Evolutionary conservation across 2,329 filamentous ascomycete species (phyloP).

Genomic region (Alternaria tenuissima): DNA sequence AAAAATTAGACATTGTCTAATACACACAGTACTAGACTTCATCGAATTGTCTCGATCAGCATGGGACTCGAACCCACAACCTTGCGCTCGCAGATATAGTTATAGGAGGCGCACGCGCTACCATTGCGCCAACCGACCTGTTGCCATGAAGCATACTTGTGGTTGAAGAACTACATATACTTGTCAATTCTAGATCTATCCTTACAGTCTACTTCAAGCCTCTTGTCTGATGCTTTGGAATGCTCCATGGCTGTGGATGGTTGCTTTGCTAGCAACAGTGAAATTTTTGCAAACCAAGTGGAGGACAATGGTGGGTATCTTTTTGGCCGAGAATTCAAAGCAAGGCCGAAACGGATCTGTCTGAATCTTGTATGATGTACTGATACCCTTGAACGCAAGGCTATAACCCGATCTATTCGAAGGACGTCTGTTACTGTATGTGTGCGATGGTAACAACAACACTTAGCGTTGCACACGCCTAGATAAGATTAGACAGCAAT

Average conservation of each 20-base stretch:
- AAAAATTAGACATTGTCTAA: neutral
- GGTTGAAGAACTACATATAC: neutral
- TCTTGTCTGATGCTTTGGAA: neutral
- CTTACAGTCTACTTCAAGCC: neutral
- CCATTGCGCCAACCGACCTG: slow-evolving; percentile 50
- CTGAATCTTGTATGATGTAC: neutral
- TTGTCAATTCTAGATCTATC: no score
- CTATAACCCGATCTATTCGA: neutral
- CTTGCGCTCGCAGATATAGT: slow-evolving; percentile 35
- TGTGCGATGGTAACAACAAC: neutral
- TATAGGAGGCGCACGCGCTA: slow-evolving; percentile 51
- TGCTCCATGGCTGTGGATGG: neutral
- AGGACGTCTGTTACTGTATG: neutral
- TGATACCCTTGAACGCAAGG: neutral
- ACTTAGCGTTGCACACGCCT: neutral
- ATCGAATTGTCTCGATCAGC: slow-evolving; percentile 32
- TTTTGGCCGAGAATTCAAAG: neutral
- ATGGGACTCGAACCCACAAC: slow-evolving; percentile 50
- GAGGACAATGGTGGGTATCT: neutral
- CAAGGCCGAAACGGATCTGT: neutral
- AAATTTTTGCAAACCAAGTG: slow-evolving; percentile 1
- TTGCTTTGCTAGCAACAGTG: neutral
- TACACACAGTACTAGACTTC: neutral
- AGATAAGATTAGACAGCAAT: slow-evolving; percentile 10
- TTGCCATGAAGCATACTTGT: slow-evolving; percentile 8